Evolutionary conservation across 768 basidiomycete species (phyloP).

Genomic region (Coprinopsis cinerea): DNA sequence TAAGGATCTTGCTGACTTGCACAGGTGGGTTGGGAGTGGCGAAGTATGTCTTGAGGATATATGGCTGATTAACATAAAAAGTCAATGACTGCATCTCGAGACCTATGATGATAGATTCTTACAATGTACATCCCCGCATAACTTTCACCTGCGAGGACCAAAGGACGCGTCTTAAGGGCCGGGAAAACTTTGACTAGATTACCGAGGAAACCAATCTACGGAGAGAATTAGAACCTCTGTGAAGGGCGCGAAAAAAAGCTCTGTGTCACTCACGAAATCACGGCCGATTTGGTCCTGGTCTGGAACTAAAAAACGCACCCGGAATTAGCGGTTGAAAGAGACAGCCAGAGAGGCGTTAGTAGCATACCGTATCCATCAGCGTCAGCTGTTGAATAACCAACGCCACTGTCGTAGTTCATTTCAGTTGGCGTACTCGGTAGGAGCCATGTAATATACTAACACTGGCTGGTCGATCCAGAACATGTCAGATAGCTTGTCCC

Average conservation of each 20-base stretch:
- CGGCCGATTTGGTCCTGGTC: slow-evolving; percentile 63
- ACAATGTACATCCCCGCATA: slow-evolving; percentile 73
- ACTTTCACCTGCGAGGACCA: slow-evolving; percentile 67
- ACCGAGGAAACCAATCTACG: slow-evolving; percentile 62
- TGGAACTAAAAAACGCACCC: slow-evolving; percentile 29
- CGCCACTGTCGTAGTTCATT: slow-evolving; percentile 27
- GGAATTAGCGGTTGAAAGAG: background rate
- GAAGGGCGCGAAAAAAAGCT: background rate
- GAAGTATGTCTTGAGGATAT: slow-evolving; percentile 71
- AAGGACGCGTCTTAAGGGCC: slow-evolving; percentile 55
- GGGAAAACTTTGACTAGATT: slow-evolving; percentile 77
- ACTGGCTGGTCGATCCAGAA: slow-evolving; percentile 77
- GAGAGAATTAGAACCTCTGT: background rate
- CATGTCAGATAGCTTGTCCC: slow-evolving; percentile 57
- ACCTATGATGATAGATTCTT: slow-evolving; percentile 16
- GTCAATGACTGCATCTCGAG: background rate
- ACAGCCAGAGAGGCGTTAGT: background rate
- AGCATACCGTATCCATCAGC: slow-evolving; percentile 50
- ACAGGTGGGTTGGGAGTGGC: slow-evolving; percentile 58
- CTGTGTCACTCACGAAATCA: slow-evolving; percentile 39
- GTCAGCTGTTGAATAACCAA: slow-evolving; percentile 62
- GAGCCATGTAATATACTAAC: slow-evolving; percentile 22
- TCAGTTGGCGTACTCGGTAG: background rate
- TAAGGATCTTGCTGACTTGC: slow-evolving; percentile 58
- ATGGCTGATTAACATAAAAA: slow-evolving; percentile 41